Base-by-base conservation (phyloP, 768 basidiomycete species). In the Suillus alpinus region DNA sequence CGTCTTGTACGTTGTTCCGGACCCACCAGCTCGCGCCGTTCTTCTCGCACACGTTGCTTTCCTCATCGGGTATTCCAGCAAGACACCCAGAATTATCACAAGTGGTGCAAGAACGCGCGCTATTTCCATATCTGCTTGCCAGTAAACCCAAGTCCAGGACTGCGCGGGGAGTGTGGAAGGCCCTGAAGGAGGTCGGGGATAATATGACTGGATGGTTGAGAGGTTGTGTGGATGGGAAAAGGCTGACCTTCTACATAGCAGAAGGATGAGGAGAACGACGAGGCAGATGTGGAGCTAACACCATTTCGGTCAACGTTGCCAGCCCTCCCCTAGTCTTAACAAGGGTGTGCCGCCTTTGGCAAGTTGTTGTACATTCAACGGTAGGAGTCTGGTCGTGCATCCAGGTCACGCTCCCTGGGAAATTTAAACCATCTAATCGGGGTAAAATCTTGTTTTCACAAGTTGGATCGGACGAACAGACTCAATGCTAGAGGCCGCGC, bases 91-190 rank as follows among this genome's bases (percentile, higher is more conserved):
- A 70, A 3, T 2, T 66, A n/a, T n/a, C 58, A 4, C 39, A 73
- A 29, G 70, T 75, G 31, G 70, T 81, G 26, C 83, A 85, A 62
- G 76, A 83, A 62, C 74, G 77, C 37, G 69, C 87, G 1, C 72
- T 95, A 58, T 90, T 93, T 68, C 89, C 93, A 0, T 84, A 85
- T 67, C 74, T 95, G 49, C 71, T 95, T 18, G 88, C 84, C 65
- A 88, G 91, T 7, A 92, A 89, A 67, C 74, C 88, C 3, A 81
- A 87, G 56, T 82, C 87, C 62, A 87, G 85, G 68, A 88, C 84
- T 0, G 80, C 85, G 0, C 80, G 83, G 23, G 69, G 80, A n/a
- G 83, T 86, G 0, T 95, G 94, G 94, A 86, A 87, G 58, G 72
- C 82, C 18, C 69, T 94, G 59, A 71, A 67, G n/a, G 79, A 78